Evolutionary conservation across 192 early-diverging fungal genomes (phyloP), one percentile per base, ranked within the genome.

Genomic region (Powellomyces hirtus): DNA sequence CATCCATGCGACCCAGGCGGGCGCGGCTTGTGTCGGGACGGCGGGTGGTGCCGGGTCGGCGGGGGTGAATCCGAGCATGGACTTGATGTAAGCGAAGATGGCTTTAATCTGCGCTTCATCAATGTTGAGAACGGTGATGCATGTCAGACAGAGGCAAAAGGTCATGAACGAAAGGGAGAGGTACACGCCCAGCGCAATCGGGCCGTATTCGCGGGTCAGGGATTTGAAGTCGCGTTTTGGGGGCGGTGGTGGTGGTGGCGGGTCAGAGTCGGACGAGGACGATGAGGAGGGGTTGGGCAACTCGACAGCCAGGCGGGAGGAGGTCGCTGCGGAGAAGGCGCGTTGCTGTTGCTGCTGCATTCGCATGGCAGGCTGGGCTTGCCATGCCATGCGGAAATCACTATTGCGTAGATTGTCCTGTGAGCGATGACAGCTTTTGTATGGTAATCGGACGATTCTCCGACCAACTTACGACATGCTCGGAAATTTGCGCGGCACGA

Each of bases 141-240:
- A 70, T 0, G 58, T 42, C 26, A 83, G 56, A 63, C 78, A 80
- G 16, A 45, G 59, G 38, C 72, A 56, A 64, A 79, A 80, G 20
- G 69, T 70, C 11, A 73, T 46, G 35, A 73, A 75, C 11, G 74
- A 73, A 40, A 84, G 55, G 49, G 75, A 74, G 49, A 75, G 61
- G 69, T 84, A 84, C 13, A 74, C 68, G 2, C 56, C 66, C 36
- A 79, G 8, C 0, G 79, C 76, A 33, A 84, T 62, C 13, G 77
- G 70, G 42, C 82, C 82, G 55, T 84, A 84, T 66, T 84, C 82
- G 38, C 77, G 73, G 22, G 70, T 57, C 26, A 81, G 62, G 16
- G 74, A 38, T 62, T 62, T 72, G 63, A 81, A 52, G 33, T 68
- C 64, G 37, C 75, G 59, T 40, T 64, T 68, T 7, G 55, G 46